A percentile compares a stretch with the other conserved stretches of the same genome.
These are phyloP conservation scores for Ophiosphaerella korrae DNA, from an alignment of 2,329 filamentous ascomycete genomes.

Conservation along the genomic window DNA sequence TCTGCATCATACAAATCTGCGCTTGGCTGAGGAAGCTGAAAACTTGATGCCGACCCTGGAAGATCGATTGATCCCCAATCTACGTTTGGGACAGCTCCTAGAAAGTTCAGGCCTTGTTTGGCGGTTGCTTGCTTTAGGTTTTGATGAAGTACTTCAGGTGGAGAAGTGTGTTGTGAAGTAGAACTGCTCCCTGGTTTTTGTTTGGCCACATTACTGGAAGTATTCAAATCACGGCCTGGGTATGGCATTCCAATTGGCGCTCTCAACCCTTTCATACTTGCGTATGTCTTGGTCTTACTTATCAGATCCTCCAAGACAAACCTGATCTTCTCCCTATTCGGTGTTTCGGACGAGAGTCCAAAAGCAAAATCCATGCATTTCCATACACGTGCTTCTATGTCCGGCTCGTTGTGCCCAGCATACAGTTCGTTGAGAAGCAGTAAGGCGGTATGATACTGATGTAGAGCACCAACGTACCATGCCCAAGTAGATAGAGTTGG, in stretches of 20 bases:
- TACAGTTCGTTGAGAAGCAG: conserved; percentile 72
- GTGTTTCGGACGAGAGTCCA: conserved; percentile 59
- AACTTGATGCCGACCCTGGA: conserved; percentile 2
- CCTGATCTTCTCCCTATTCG: conserved; percentile 63
- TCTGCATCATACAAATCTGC: background rate
- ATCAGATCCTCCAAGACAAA: conserved; percentile 67
- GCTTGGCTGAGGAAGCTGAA: conserved; percentile 3
- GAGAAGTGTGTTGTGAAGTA: conserved; percentile 6
- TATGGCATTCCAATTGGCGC: conserved; percentile 55
- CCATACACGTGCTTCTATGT: conserved; percentile 71
- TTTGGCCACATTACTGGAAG: conserved; percentile 17
- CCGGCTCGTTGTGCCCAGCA: conserved; percentile 59
- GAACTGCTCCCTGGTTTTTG: background rate
- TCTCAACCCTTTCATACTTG: conserved; percentile 62
- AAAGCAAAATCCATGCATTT: conserved; percentile 74
- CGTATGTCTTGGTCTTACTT: conserved; percentile 65
- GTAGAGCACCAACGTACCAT: conserved; percentile 73
- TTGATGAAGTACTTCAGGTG: conserved; percentile 4
- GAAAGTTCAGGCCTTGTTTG: conserved; percentile 11
- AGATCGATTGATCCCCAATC: conserved; percentile 35
- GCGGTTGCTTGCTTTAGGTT: background rate
- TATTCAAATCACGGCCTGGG: conserved; percentile 38
- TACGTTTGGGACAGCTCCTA: conserved; percentile 30
- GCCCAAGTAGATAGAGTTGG: conserved; percentile 63
- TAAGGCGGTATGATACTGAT: conserved; percentile 74